phyloP scores from a whole-genome alignment of 805 yeast species.

The Cyberlindnera misumaiensis region DNA sequence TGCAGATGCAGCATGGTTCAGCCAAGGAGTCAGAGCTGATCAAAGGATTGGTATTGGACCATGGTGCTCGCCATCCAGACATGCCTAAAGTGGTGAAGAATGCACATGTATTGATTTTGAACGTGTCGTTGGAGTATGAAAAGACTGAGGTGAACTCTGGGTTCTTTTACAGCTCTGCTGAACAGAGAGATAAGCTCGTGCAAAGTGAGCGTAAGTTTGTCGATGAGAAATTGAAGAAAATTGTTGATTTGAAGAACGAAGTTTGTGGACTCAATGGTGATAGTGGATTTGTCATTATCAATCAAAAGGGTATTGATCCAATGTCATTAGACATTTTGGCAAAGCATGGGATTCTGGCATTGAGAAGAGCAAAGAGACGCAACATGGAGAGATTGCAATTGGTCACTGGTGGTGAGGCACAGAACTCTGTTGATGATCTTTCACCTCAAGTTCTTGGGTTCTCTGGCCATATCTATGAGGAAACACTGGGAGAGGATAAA shows the following conservation, averaged over 20 bases:
- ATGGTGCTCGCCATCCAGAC: conserved; percentile 98
- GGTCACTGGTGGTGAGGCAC: conserved; percentile 96
- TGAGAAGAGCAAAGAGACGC: conserved; percentile 97
- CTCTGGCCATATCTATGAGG: conserved; percentile 88
- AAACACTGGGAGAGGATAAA: conserved; percentile 94
- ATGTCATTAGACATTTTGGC: conserved; percentile 94
- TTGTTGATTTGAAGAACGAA: conserved; percentile 86
- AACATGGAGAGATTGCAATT: conserved; percentile 98
- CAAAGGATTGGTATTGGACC: conserved; percentile 90
- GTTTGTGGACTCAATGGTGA: conserved; percentile 74
- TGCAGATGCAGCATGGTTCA: conserved; percentile 94
- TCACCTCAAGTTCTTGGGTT: conserved; percentile 72
- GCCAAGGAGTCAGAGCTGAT: conserved; percentile 79
- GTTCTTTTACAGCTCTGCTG: conserved; percentile 89
- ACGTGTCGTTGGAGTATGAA: conserved; percentile 93
- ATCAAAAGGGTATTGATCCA: conserved; percentile 98
- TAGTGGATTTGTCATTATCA: conserved; percentile 85
- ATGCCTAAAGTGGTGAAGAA: conserved; percentile 88
- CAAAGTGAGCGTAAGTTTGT: conserved; percentile 91
- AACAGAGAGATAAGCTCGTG: conserved; percentile 91
- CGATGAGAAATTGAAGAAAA: conserved; percentile 85
- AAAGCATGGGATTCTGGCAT: conserved; percentile 84
- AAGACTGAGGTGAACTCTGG: conserved; percentile 97
- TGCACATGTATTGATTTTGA: conserved; percentile 79
- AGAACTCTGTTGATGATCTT: conserved; percentile 92